Evolutionary conservation across 2,329 filamentous ascomycete species (phyloP).

Genomic region (Eutypa lata): DNA sequence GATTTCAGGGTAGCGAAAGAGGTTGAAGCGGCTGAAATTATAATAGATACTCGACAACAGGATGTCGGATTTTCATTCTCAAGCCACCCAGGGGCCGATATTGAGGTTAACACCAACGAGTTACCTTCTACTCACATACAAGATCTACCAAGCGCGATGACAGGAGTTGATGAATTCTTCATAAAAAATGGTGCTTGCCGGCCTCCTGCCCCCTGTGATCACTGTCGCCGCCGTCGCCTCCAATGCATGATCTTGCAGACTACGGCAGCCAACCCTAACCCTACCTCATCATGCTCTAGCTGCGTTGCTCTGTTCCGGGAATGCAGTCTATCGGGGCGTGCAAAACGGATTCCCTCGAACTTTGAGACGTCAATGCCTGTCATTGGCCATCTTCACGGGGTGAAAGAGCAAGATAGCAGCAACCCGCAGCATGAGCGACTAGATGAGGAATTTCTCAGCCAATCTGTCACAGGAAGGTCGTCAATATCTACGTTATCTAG

Average conservation of each 20-base stretch:
- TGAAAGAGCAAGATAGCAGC: conserved; percentile 34
- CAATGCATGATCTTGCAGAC: conserved; percentile 48
- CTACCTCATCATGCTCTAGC: conserved; percentile 44
- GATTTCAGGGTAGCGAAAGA: neutral
- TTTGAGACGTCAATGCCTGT: conserved; percentile 47
- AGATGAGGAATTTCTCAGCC: neutral
- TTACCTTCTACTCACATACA: neutral
- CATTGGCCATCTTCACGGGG: conserved; percentile 46
- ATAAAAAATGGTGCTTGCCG: conserved; percentile 37
- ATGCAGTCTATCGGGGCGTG: conserved; percentile 43
- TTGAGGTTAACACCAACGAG: neutral
- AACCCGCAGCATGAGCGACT: too few relatives aligned
- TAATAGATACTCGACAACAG: neutral
- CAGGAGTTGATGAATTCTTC: conserved; percentile 32
- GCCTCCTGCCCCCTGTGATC: conserved; percentile 39
- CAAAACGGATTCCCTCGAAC: conserved; percentile 40
- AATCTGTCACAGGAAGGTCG: conserved; percentile 6
- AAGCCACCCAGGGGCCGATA: neutral
- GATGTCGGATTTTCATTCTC: neutral
- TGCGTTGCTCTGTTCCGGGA: conserved; percentile 49
- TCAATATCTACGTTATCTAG: conserved; percentile 12
- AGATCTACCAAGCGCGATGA: neutral
- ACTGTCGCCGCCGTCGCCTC: conserved; percentile 41
- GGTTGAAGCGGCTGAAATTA: neutral
- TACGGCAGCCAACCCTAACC: conserved; percentile 45